Conservation (phyloP, 805 yeast species). For the Ogataea saltuana region DNA sequence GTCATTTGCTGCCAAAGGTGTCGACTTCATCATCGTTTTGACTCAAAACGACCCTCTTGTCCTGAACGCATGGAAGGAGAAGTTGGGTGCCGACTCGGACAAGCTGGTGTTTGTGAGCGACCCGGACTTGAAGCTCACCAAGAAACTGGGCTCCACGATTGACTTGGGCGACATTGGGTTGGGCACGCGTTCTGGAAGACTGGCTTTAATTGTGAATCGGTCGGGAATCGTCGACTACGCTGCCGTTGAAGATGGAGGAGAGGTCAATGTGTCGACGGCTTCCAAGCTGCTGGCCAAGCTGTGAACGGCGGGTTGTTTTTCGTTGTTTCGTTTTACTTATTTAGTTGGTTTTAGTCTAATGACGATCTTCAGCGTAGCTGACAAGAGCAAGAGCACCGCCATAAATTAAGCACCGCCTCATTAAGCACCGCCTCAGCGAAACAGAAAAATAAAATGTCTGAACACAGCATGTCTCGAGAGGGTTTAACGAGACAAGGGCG, state of each 20-base stretch:
- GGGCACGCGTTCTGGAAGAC: conserved; percentile 63
- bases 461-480: too few relatives aligned
- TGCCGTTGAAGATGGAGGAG: conserved; percentile 32
- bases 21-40: conserved; percentile 61
- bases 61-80: conserved; percentile 65
- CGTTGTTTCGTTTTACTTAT: conserved; percentile 3
- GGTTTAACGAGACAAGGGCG: too few relatives aligned
- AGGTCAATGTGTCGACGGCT: conserved; percentile 31
- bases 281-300: conserved; percentile 28
- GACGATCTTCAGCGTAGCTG: too few relatives aligned
- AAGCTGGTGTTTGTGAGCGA: conserved; percentile 63
- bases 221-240: conserved; percentile 40
- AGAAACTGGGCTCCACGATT: conserved; percentile 55
- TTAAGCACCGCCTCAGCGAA: too few relatives aligned
- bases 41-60: conserved; percentile 76
- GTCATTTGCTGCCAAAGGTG: conserved; percentile 58
- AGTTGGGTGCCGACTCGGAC: conserved; percentile 37
- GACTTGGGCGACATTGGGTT: conserved; percentile 56
- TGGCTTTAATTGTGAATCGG: conserved; percentile 61
- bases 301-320: conserved; percentile 10
- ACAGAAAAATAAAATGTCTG: too few relatives aligned
- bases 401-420: too few relatives aligned
- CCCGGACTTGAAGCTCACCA: conserved; percentile 57
- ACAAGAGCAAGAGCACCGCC: not conserved
- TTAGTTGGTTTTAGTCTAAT: too few relatives aligned